A percentile compares a stretch with the other conserved stretches of the same genome.
Conservation (phyloP, 805 yeast species). For the Candida michaelii region DNA sequence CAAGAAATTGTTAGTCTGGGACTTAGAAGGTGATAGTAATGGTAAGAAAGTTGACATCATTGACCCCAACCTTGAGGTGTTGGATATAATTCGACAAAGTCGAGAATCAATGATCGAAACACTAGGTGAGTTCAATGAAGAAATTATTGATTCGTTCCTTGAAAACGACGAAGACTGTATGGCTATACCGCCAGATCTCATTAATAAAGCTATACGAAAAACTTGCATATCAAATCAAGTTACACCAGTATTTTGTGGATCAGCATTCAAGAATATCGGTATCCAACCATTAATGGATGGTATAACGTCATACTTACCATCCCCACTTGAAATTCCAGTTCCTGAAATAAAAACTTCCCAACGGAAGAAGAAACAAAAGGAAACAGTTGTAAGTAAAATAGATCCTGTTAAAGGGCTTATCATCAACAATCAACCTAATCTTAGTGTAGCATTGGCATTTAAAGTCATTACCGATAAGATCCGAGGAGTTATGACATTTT, state of each 20-base stretch:
- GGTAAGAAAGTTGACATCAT: conserved; percentile 54
- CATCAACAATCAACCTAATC: conserved; percentile 54
- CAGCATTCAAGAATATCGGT: conserved; percentile 89
- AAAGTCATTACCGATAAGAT: conserved; percentile 86
- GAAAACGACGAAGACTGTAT: conserved; percentile 70
- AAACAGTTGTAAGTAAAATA: conserved; percentile 32
- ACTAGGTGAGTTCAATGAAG: conserved; percentile 79
- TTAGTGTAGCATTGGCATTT: conserved; percentile 82
- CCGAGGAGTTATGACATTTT: conserved; percentile 79
- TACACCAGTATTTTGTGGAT: conserved; percentile 87
- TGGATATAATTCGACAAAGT: conserved; percentile 51
- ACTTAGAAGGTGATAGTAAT: conserved; percentile 32
- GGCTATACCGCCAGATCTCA: conserved; percentile 52
- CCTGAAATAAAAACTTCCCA: conserved; percentile 51
- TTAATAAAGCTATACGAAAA: conserved; percentile 61
- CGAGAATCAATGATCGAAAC: conserved; percentile 82
- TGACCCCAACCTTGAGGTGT: conserved; percentile 41
- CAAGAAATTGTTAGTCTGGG: conserved; percentile 58
- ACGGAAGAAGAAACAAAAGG: conserved; percentile 19
- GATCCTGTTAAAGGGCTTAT: conserved; percentile 49
- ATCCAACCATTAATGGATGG: conserved; percentile 94
- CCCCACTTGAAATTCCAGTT: conserved; percentile 62
- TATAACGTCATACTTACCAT: conserved; percentile 72
- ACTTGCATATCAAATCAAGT: conserved; percentile 60
- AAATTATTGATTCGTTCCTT: conserved; percentile 70